phyloP scores from a whole-genome alignment of 2,329 filamentous ascomycete species.

The Tetracladium maxilliforme region DNA sequence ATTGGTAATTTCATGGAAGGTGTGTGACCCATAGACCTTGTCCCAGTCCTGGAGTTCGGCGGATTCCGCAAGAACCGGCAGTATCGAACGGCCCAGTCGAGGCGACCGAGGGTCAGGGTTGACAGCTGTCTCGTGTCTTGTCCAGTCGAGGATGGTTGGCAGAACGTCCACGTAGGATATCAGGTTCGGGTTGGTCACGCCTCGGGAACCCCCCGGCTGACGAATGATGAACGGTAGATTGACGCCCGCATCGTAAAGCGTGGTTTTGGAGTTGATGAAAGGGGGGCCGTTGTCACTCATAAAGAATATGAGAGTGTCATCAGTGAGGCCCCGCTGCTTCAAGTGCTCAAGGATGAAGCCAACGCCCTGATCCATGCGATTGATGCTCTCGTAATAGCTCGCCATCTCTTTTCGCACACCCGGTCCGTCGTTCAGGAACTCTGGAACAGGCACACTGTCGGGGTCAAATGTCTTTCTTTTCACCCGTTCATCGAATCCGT shows the following conservation, averaged over 20 bases:
- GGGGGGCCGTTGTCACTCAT: conserved; percentile 24
- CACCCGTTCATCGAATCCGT: conserved; percentile 9
- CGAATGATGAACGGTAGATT: conserved; percentile 19
- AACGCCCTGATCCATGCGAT: conserved; percentile 19
- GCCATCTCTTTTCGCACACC: conserved; percentile 12
- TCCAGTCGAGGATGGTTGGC: conserved; percentile 21
- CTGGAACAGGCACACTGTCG: conserved; percentile 11
- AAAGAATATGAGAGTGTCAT: conserved; percentile 21
- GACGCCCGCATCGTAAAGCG: conserved; percentile 23
- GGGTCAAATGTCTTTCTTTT: conserved; percentile 3
- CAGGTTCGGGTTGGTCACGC: conserved; percentile 18
- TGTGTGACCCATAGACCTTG: conserved; percentile 33
- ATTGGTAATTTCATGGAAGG: conserved; percentile 32
- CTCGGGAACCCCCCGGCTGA: conserved; percentile 10
- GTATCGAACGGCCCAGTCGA: conserved; percentile 19
- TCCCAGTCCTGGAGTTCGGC: conserved; percentile 10
- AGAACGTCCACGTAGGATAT: conserved; percentile 23
- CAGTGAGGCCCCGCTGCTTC: conserved; percentile 9
- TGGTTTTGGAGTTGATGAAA: conserved; percentile 26
- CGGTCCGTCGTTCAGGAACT: conserved; percentile 10
- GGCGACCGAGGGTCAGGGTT: conserved; percentile 14
- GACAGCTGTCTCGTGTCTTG: conserved; percentile 23
- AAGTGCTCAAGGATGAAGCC: conserved; percentile 17
- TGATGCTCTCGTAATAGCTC: conserved; percentile 8
- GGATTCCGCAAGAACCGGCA: conserved; percentile 16